Base-by-base conservation (phyloP, 257 asterid species). In the Solanum tacnaense region DNA sequence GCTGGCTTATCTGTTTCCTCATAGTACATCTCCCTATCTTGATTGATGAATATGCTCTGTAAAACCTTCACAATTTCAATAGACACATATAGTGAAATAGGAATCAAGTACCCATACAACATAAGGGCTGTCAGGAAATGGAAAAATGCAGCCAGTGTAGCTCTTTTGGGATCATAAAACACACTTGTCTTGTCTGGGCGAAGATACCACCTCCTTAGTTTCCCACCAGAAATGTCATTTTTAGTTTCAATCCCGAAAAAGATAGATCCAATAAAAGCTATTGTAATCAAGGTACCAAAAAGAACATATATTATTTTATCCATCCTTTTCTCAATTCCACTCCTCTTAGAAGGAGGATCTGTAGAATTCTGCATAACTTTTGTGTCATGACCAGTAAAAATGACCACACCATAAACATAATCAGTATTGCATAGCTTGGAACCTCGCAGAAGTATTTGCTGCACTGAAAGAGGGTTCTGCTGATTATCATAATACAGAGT, bases 261-360 rank as follows among this genome's bases (percentile, higher is more conserved):
- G 92, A 97, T 90, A 32, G 99, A 97, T 86, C 99, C 98, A 23
- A 90, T 65, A 41, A 92, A 93, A 58, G 99, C 94, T 84, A 96
- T 92, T 29, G 93, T 84, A 86, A 96, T 86, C 88, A 97, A 89
- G 84, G 94, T 85, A 88, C 95, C 93, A 90, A 97, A 97, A 31
- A 97, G 98, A 52, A 95, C 62, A 52, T 96, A 97, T 83, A 97
- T 93, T 86, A 97, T 93, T 89, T 93, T 96, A 91, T 97, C 99
- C 99, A 97, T 95, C 90, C 90, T 93, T 72, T 91, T 91, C 96
- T 97, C 99, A 21, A 97, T 95, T 89, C 85, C 94, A 85, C 99
- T 97, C 92, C 99, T 93, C 93, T 97, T 97, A 23, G 98, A 97
- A 89, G 99, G 99, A 83, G 98, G 99, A 86, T 95, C 98, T 0